A percentile compares a stretch with the other conserved stretches of the same genome.
phyloP scores from a whole-genome alignment of 202 grass and related monocot genomes.

The Cymbopogon flexuosus region DNA sequence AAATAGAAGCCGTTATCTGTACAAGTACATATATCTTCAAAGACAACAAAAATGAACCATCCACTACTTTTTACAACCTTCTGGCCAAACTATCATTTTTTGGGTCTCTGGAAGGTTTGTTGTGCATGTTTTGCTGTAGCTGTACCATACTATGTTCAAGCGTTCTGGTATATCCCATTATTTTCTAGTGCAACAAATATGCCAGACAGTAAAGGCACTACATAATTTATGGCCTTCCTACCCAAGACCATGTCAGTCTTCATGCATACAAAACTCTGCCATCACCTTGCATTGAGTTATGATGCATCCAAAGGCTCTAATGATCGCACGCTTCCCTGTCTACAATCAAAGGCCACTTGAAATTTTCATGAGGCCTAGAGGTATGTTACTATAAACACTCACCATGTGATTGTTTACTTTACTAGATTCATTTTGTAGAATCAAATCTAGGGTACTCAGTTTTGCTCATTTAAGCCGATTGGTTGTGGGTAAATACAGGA shows the following conservation, averaged over 20 bases:
- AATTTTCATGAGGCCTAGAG: neutral
- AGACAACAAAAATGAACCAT: neutral
- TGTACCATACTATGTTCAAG: neutral
- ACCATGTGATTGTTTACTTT: neutral
- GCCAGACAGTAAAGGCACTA: neutral
- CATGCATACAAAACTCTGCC: constrained; percentile 4
- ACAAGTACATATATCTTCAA: constrained; percentile 8
- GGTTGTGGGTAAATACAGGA: neutral
- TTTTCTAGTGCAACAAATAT: neutral
- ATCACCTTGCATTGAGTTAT: neutral
- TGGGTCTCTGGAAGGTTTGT: neutral
- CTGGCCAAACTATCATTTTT: neutral
- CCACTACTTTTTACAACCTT: neutral
- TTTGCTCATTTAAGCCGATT: neutral
- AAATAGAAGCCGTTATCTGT: neutral
- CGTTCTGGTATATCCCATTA: neutral
- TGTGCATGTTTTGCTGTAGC: neutral
- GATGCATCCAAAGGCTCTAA: constrained; percentile 2
- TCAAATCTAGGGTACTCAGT: neutral
- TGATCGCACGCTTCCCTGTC: neutral
- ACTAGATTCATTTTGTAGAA: neutral
- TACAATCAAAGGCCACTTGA: neutral
- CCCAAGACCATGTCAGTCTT: neutral
- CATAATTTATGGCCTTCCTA: neutral
- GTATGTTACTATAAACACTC: neutral